Evolutionary conservation across 148 eudicot species (phyloP).

Genomic region (Fagopyrum esculentum): DNA sequence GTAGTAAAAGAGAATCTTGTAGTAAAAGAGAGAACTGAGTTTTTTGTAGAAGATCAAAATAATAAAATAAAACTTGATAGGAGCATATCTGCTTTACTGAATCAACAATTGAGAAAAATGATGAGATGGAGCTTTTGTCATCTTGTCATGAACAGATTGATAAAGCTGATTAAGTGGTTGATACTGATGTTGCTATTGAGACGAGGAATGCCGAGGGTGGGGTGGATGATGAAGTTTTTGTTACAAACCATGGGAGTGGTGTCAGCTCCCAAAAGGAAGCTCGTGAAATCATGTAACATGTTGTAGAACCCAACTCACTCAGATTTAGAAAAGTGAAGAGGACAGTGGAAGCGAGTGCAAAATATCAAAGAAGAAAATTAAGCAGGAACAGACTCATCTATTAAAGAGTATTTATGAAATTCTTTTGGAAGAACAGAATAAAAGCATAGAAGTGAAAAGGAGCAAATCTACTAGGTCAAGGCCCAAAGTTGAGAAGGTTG

Average conservation of each 20-base stretch:
- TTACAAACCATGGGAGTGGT: background rate
- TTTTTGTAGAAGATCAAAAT: conserved; percentile 13
- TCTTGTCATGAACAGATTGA: background rate
- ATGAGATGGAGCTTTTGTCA: background rate
- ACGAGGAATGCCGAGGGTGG: background rate
- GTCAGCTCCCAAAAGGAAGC: background rate
- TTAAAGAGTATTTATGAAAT: conserved; percentile 15
- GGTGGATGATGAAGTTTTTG: background rate
- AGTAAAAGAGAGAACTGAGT: conserved; percentile 15
- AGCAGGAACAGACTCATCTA: background rate
- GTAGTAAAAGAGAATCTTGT: background rate
- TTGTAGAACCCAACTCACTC: conserved; percentile 3
- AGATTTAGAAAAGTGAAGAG: background rate
- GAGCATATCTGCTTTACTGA: background rate
- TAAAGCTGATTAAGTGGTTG: background rate
- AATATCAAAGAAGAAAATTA: conserved; percentile 11
- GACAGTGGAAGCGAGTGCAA: conserved; percentile 9
- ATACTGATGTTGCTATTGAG: background rate
- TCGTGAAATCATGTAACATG: background rate
- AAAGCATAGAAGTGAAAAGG: background rate
- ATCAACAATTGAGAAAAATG: background rate
- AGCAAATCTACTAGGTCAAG: background rate
- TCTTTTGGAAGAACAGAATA: background rate
- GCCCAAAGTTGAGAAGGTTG: background rate
- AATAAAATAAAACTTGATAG: background rate